Evolutionary conservation across 805 yeast species (phyloP), one percentile per base, ranked within the genome.

Genomic region (Teunomyces cretensis): DNA sequence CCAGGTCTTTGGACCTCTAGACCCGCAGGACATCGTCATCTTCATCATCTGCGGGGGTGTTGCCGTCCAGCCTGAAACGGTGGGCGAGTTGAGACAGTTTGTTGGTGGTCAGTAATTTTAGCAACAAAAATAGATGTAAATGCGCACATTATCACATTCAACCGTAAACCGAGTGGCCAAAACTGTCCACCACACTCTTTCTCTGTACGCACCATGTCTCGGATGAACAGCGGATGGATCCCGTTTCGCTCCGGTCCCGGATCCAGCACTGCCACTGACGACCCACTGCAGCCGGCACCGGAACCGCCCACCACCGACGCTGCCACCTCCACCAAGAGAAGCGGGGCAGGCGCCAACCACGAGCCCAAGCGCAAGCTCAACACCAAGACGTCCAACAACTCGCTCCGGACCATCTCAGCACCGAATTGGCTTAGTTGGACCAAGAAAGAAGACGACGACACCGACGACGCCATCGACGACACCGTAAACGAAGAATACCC

Each of bases 31-130:
- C 43, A 58, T 62, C 9, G 50, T 64, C 4, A 48, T 65, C 6
- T 48, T 60, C 9, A 46, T 65, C 9, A 61, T 59, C 3, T 65
- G 70, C 47, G 71, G 71, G 3, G 70, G 70, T 8, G 33, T 52
- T 6, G 50, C 50, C 2, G 39, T 43, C 14, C 43, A 46, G 11
- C 37, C 40, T 4, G 53, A 51, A 16, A 26, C 45, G 0, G 30
- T 57, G 30, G 43, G 38, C 11, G 33, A 26, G 30, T 56, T 50
- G 28, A 26, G 28, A 19, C 22, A 4, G 22, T 19, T 19, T 19
- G 22, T 19, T 4, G 22, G 6, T 19, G 6, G 22, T 19, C 6
- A 3, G 6, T 19, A 19, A 4, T 19, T 19, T 19, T 19, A 19
- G 22, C 22, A 19, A 19, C 22, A 19, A 6, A 19, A 19, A 19